Percentiles rank a stretch among this genome's conserved stretches.
Evolutionary conservation across 768 basidiomycete species (phyloP).

Genomic region (Boletus coccyginus): DNA sequence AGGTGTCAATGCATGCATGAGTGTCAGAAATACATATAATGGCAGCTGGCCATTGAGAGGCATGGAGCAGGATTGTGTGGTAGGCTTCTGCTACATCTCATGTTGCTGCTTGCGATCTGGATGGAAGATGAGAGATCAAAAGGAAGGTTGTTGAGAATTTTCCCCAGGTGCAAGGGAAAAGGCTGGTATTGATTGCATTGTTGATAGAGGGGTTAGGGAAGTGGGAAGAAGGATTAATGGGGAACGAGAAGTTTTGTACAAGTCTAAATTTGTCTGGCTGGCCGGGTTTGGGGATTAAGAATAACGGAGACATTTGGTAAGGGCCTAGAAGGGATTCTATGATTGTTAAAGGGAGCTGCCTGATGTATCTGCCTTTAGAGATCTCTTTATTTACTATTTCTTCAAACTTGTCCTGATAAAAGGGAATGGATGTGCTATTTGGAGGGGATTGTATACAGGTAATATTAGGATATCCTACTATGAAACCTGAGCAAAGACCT

Average conservation of each 20-base stretch:
- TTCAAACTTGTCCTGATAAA: not conserved
- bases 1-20: not conserved
- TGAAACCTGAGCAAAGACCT: not conserved
- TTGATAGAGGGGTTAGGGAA: not conserved
- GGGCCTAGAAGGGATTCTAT: not conserved
- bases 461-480: not conserved
- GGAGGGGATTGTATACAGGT: not conserved
- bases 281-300: not conserved
- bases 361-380: not conserved
- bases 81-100: too few relatives aligned
- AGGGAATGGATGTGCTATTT: not conserved
- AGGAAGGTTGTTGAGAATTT: too few relatives aligned
- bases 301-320: not conserved
- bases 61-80: too few relatives aligned
- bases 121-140: too few relatives aligned
- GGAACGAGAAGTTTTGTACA: not conserved
- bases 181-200: too few relatives aligned
- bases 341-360: accelerated
- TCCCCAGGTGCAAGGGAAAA: too few relatives aligned
- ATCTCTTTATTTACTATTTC: not conserved
- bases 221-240: not conserved
- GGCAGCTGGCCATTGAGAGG: too few relatives aligned
- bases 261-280: not conserved
- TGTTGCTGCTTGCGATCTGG: too few relatives aligned
- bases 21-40: too few relatives aligned